Evolutionary conservation across 495 filamentous ascomycete species (phyloP).

Genomic region (Bombardia bombarda): DNA sequence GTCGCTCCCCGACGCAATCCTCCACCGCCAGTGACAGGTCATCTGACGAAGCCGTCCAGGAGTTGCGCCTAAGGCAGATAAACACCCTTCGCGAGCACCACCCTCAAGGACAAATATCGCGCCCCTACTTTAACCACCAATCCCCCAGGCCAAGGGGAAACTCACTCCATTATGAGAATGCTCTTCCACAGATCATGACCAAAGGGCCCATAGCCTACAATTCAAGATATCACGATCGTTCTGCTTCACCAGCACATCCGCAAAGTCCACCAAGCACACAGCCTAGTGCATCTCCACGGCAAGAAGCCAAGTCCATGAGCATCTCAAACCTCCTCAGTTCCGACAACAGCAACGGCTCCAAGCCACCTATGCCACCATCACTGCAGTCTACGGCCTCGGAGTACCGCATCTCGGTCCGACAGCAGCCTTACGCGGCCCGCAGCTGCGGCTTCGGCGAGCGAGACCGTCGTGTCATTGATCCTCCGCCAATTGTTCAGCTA

Average conservation of each 20-base stretch:
- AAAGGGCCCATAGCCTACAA: constrained; percentile 8
- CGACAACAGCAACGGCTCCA: constrained; percentile 19
- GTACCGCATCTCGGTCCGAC: constrained; percentile 61
- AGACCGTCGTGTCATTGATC: constrained; percentile 89
- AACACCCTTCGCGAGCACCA: constrained; percentile 17
- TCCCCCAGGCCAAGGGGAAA: constrained; percentile 15
- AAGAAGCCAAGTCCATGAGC: constrained; percentile 34
- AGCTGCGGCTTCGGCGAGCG: constrained; percentile 92
- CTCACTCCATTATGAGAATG: constrained; percentile 12
- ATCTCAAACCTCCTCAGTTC: constrained; percentile 37
- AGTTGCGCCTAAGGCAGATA: constrained; percentile 18
- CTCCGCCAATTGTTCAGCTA: constrained; percentile 89
- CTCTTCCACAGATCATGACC: constrained; percentile 4
- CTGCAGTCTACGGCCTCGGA: constrained; percentile 6
- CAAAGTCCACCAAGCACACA: constrained; percentile 20
- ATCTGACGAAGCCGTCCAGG: constrained; percentile 25
- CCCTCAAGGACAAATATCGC: constrained; percentile 10
- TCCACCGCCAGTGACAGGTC: constrained; percentile 29
- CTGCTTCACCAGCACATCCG: constrained; percentile 7
- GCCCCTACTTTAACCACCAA: constrained; percentile 13
- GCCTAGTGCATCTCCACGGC: constrained; percentile 19
- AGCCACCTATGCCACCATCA: constrained; percentile 14
- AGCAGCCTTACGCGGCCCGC: constrained; percentile 83
- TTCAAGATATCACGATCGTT: constrained; percentile 7
- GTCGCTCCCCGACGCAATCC: constrained; percentile 26